phyloP scores from a whole-genome alignment of 306 rosid genomes.

The Lagenaria siceraria region DNA sequence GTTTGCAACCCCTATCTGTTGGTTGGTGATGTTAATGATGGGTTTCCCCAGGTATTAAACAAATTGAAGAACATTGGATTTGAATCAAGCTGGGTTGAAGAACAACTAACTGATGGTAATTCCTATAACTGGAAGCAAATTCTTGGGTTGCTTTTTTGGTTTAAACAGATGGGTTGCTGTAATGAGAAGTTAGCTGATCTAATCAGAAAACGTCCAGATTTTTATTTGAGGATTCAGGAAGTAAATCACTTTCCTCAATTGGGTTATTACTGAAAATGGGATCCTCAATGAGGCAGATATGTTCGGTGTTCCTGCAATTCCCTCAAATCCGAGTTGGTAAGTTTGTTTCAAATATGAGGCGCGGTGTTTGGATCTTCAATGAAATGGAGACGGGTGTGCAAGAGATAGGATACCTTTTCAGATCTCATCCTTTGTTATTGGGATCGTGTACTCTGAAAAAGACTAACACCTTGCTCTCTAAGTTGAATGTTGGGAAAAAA shows the following conservation, averaged over 20 bases:
- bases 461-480: slow-evolving; percentile 29
- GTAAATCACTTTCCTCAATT: slow-evolving; percentile 30
- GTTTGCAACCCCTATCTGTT: slow-evolving; percentile 44
- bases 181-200: slow-evolving; percentile 28
- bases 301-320: slow-evolving; percentile 34
- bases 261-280: slow-evolving; percentile 52
- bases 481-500: slow-evolving; percentile 56
- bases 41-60: slow-evolving; percentile 37
- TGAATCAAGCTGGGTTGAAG: slow-evolving; percentile 35
- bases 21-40: slow-evolving; percentile 37
- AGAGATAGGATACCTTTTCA: slow-evolving; percentile 42
- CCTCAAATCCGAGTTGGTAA: slow-evolving; percentile 31
- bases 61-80: slow-evolving; percentile 32
- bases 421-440: slow-evolving; percentile 30
- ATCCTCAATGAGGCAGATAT: slow-evolving; percentile 27
- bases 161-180: slow-evolving; percentile 26
- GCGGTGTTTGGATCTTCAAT: slow-evolving; percentile 25
- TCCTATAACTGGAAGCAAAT: slow-evolving; percentile 50
- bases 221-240: slow-evolving; percentile 65
- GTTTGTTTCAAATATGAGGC: slow-evolving; percentile 48
- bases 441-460: slow-evolving; percentile 49
- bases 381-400: slow-evolving; percentile 43
- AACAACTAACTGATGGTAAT: slow-evolving; percentile 19
- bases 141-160: slow-evolving; percentile 30
- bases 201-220: slow-evolving; percentile 21